Base-by-base conservation (phyloP, 1,284 basidiomycete species). In the Agaricales sp. region DNA sequence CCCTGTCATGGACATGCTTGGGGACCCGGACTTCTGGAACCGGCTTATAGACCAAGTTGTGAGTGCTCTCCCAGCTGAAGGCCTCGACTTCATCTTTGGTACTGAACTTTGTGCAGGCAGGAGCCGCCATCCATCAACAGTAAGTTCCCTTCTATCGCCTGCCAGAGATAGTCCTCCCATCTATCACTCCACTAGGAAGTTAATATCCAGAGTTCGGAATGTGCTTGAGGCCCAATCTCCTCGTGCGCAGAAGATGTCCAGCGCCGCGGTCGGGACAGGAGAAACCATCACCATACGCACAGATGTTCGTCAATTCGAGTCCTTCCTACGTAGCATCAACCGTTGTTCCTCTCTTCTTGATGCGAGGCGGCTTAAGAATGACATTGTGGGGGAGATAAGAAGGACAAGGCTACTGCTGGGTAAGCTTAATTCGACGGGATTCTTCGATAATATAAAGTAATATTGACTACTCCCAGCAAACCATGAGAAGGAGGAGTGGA, bases 11-110 rank as follows among this genome's bases (percentile, higher is more conserved):
- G 90, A 97, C 50, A 88, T 94, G 82, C 61, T 98, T 43, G 77
- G 87, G 46, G 94, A 98, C 61, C 89, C 92, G 14, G 95, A 98
- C 64, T 96, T 96, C 57, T 97, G 93, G 92, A 98, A 98, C 66
- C 74, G 82, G 49, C 78, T 82, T 44, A 88, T 98, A 48, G 93
- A 97, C 62, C 85, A 93, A 67, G 77, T 90, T 65, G 89, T 89
- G 64, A 63, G 83, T 72, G 26, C 21, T 46, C 30, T 22, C 8
- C 20, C 22, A 18, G 30, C 16, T 30, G 26, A 30, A 6, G 14
- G 6, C 14, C 14, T 30, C 14, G n/a, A n/a, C n/a, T n/a, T n/a
- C n/a, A n/a, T n/a, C n/a, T n/a, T 51, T 43, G 58, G 49, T 61
- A 53, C 43, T 50, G 39, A 4, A 39, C n/a, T 19, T 45, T 47